Base-by-base conservation (phyloP, 257 asterid species). In the Cynanchum wilfordii region DNA sequence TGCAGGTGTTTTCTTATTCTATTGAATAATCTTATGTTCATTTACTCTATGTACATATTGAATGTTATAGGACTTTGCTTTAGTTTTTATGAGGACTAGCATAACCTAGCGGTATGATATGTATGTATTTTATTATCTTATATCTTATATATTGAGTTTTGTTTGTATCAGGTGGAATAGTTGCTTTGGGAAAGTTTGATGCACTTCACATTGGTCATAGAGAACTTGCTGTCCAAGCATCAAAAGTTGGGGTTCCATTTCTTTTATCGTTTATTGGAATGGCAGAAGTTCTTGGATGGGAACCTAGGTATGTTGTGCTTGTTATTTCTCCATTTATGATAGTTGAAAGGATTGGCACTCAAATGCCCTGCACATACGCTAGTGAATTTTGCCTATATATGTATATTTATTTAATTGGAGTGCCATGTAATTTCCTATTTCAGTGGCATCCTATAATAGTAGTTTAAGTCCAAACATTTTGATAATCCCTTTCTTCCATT, bases 181-280 rank as follows among this genome's bases (percentile, higher is more conserved):
- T 94, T 58, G 99, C 99, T 69, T 74, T 94, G 79, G 99, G 99
- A 72, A 94, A 91, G 86, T 94, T 94, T 77, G 99, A 94, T 79
- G 99, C 99, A 72, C 97, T 94, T 82, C 99, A 94, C 78, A 86
- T 91, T 66, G 99, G 99, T 81, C 99, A 94, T 72, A 91, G 99
- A 63, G 97, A 91, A 81, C 96, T 94, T 81, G 99, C 93, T 60
- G 90, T 94, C 77, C 99, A 94, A 81, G 97, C 99, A 15, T 84
- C 99, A 5, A 86, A 81, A 79, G 82, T 87, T 71, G 99, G 97
- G 78, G 79, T 81, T 79, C 99, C 97, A 0, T 91, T 82, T 84
- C 89, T 94, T 30, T 70, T 94, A 76, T 89, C 96, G 45, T 94
- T 94, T 78, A 87, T 83, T 73, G 99, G 99, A 79, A 91, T 94